Evolutionary conservation across 2,329 filamentous ascomycete genomes (phyloP), one percentile per base, ranked within the genome.

Genomic region (Penicillium sp.): DNA sequence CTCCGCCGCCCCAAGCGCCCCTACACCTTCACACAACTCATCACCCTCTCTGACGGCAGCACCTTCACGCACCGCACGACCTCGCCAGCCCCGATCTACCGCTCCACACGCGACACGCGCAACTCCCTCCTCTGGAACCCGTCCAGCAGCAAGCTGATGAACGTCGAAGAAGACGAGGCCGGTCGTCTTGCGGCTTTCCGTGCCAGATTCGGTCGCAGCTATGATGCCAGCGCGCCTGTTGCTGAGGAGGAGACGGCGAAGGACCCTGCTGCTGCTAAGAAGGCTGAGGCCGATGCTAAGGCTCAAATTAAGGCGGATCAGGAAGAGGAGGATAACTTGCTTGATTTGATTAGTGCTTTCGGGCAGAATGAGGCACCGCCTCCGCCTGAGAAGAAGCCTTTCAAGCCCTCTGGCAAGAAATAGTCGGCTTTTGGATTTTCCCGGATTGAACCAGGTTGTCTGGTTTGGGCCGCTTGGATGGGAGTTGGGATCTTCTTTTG

Each of bases 1-100:
- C 85, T 97, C 71, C 84, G 83, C 60, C 90, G 94, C 16, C 92
- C 92, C n/a, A 89, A 92, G 70, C 86, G 92, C 6, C 93, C 94
- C 40, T 97, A 97, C 82, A 90, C 88, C 65, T 97, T 97, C 81
- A 97, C 93, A n/a, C 94, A 99, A 78, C 84, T 99, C 58, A 82
- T 99, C 64, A 92, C 92, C 52, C 88, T 97, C 62, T 90, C 89
- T 39, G 94, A 99, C 79, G 94, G 94, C 66, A 89, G 85, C 69
- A 89, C 92, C 58, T 97, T 78, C 71, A 74, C 74, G 18, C 77
- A 79, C 63, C 78, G 78, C 63, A 81, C 78, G 40, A 80, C 77
- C 45, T 80, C 78, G 6, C 78, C 78, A 2, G 67, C 77, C 22
- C 80, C 85, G 8, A 77, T 87, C 57, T 85, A 86, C 75, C 79